Evolutionary conservation across 2,329 filamentous ascomycete species (phyloP).

Genomic region (Arthrobotrys iridis): DNA sequence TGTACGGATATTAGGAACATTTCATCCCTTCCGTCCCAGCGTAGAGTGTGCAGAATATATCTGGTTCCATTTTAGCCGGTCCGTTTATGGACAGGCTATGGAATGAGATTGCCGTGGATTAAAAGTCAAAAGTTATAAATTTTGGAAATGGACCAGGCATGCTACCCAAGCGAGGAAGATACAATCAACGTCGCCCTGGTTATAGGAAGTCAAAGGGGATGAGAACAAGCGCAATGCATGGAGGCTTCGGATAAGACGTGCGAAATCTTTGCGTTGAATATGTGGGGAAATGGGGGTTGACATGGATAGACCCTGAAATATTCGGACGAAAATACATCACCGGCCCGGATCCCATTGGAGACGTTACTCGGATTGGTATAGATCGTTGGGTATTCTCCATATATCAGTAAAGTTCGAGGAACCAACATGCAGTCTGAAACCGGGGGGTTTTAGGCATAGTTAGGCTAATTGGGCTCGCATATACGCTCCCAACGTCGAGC

Average conservation of each 20-base stretch:
- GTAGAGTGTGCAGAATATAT: constrained; percentile 32
- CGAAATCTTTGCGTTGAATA: constrained; percentile 40
- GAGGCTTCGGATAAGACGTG: constrained; percentile 19
- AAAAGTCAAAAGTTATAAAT: constrained; percentile 41
- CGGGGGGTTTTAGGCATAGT: constrained; percentile 51
- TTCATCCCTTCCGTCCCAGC: constrained; percentile 41
- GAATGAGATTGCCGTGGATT: constrained; percentile 42
- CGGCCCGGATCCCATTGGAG: constrained; percentile 48
- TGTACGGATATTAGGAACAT: constrained; percentile 43
- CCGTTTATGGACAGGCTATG: constrained; percentile 22
- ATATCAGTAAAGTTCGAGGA: constrained; percentile 27
- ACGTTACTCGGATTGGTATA: constrained; percentile 26
- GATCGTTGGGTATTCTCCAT: constrained; percentile 34
- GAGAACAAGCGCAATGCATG: constrained; percentile 24
- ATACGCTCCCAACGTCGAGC: not conserved
- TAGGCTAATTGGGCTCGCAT: constrained; percentile 41
- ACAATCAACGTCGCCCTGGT: constrained; percentile 37
- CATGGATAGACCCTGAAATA: constrained; percentile 35
- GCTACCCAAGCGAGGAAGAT: constrained; percentile 27
- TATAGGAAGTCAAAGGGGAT: constrained; percentile 31
- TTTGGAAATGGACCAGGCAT: constrained; percentile 10
- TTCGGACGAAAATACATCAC: constrained; percentile 33
- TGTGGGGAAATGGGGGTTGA: constrained; percentile 42
- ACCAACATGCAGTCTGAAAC: constrained; percentile 46
- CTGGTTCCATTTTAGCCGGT: constrained; percentile 51